Conservation (phyloP, 108 stramenopile genomes). For the Mayamaea pseudoterrestris region DNA sequence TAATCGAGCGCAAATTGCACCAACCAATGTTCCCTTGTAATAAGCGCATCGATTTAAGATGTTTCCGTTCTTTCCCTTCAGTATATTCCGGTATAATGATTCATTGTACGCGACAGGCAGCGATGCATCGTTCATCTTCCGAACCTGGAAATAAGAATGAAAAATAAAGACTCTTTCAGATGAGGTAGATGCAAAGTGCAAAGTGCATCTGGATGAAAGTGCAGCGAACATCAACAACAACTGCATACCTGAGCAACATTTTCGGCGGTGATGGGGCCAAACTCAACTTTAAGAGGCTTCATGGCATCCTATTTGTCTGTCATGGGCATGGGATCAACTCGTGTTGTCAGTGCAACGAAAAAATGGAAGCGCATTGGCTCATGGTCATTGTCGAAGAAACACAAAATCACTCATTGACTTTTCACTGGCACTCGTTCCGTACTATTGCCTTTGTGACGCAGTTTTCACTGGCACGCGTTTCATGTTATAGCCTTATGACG, state of each 20-base stretch:
- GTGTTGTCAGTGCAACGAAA: neutral
- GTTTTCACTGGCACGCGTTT: too few relatives aligned
- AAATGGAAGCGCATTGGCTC: neutral
- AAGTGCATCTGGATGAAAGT: neutral
- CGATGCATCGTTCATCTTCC: slow-evolving; percentile 63
- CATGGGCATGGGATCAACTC: neutral
- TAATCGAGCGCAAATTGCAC: slow-evolving; percentile 69
- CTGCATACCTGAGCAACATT: slow-evolving; percentile 65
- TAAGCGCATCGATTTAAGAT: slow-evolving; percentile 78
- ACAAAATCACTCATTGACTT: too few relatives aligned
- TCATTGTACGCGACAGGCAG: slow-evolving; percentile 89
- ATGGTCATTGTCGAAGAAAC: neutral
- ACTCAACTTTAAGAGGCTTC: slow-evolving; percentile 31
- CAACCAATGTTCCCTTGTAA: slow-evolving; percentile 78
- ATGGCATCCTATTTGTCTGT: neutral
- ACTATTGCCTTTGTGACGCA: too few relatives aligned
- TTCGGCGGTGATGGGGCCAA: slow-evolving; percentile 57
- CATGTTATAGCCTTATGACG: too few relatives aligned
- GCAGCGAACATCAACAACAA: slow-evolving; percentile 3
- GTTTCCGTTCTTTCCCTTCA: slow-evolving; percentile 27
- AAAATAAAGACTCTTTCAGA: neutral
- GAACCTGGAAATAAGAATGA: slow-evolving; percentile 24
- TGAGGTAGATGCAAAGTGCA: neutral
- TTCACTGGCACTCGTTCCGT: too few relatives aligned
- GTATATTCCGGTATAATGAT: slow-evolving; percentile 79